Evolutionary conservation across 1,284 basidiomycete species (phyloP), one percentile per base, ranked within the genome.

Genomic region (Coniferiporia weirii): DNA sequence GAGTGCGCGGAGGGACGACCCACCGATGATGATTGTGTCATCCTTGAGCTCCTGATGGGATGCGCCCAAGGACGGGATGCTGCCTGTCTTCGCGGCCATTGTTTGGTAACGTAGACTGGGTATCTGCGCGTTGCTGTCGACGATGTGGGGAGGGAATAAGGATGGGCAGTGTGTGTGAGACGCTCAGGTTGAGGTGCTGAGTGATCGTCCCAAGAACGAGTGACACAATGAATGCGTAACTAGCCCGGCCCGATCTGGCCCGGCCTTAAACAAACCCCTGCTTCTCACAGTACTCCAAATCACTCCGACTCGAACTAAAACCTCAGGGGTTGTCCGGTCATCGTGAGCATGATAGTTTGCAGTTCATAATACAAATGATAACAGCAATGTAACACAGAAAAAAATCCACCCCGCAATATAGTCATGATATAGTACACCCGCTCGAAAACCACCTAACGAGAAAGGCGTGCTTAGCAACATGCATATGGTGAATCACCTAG

Each of bases 11-110:
- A 66, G 63, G 61, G 62, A 62, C 66, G 35, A 75, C 83, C 67
- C 63, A 89, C 91, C 91, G 70, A 96, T 77, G 75, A 97, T 85
- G 76, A 91, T 72, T 27, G 93, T 95, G 78, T 95, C 93, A 66
- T 91, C 85, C 72, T 80, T 89, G 76, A 95, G 83, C 62, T 83
- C 79, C 38, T 89, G 78, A 64, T 86, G 82, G 57, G 79, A 70
- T 51, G 81, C 78, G 76, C 90, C 87, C 91, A 95, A 93, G 54
- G 89, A 92, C 47, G 92, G 92, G 71, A 95, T 93, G 9, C 86
- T 85, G 52, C 87, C 88, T 36, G 87, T 86, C 70, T 17, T 50
- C 19, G 50, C 46, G 12, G 22, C 44, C 13, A 35, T 22, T 13
- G 10, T 9, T 12, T 34, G n/a, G 20, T 17, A 13, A 22, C 47